Evolutionary conservation across 371 early-diverging fungal species (phyloP).

Genomic region (Mucor saturninus): DNA sequence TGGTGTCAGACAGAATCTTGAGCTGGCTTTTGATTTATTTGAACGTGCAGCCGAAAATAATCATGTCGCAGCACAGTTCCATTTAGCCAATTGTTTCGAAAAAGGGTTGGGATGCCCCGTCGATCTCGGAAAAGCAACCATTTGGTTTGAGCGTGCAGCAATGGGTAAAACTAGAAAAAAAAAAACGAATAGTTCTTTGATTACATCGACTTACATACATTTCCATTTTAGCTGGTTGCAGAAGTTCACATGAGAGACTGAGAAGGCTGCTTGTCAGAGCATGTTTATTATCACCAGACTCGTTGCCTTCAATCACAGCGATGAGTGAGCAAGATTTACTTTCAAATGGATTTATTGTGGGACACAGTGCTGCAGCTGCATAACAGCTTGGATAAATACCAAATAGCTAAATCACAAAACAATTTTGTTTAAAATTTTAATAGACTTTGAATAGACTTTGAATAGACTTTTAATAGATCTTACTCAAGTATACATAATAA

Average conservation of each 20-base stretch:
- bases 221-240: constrained; percentile 51
- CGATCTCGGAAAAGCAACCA: constrained; percentile 61
- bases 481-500: too few relatives aligned
- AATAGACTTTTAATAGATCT: too few relatives aligned
- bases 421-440: too few relatives aligned
- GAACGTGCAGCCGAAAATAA: constrained; percentile 66
- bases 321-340: constrained; percentile 42
- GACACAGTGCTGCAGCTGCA: constrained; percentile 60
- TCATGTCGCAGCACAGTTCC: constrained; percentile 64
- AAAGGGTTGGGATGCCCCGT: constrained; percentile 70
- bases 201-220: background rate
- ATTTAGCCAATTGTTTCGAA: constrained; percentile 70
- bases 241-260: constrained; percentile 59
- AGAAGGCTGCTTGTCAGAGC: constrained; percentile 53
- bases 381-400: constrained; percentile 20
- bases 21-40: constrained; percentile 66
- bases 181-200: background rate
- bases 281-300: constrained; percentile 44
- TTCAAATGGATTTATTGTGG: constrained; percentile 45
- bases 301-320: constrained; percentile 25
- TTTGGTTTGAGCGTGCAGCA: constrained; percentile 75
- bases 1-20: constrained; percentile 61
- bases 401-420: background rate
- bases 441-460: too few relatives aligned
- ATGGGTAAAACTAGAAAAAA: constrained; percentile 27